These are phyloP conservation scores for Salvia hispanica DNA, from an alignment of 257 asterid species.

Conservation along the genomic window DNA sequence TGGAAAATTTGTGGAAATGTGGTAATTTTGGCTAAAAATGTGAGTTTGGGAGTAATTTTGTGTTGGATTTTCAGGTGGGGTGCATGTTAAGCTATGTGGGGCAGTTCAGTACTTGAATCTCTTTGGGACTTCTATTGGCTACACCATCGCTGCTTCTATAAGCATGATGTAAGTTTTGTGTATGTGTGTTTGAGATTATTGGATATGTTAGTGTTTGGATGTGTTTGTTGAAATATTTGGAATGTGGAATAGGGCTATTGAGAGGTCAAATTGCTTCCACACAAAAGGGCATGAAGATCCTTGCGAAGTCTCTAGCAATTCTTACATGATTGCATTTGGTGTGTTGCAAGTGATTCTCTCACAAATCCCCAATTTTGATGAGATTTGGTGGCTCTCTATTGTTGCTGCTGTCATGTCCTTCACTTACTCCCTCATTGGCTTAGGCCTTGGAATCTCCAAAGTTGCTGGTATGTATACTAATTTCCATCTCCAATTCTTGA, in stretches of 20 bases:
- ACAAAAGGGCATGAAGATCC: conserved; percentile 36
- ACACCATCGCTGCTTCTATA: conserved; percentile 51
- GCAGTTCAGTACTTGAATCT: conserved; percentile 48
- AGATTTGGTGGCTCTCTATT: conserved; percentile 85
- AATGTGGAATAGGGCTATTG: conserved; percentile 44
- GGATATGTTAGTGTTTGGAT: too few relatives aligned
- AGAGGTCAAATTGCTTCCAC: conserved; percentile 48
- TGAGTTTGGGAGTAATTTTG: background rate
- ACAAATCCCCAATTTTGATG: conserved; percentile 79
- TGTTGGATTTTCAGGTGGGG: conserved; percentile 43
- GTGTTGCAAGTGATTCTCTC: conserved; percentile 58
- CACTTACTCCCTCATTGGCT: conserved; percentile 74
- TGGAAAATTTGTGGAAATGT: background rate
- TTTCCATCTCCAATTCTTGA: background rate
- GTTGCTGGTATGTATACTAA: conserved; percentile 47
- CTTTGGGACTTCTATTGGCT: conserved; percentile 47
- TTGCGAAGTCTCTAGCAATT: conserved; percentile 55
- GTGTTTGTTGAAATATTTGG: background rate
- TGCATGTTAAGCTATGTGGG: conserved; percentile 45
- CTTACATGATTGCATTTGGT: conserved; percentile 72
- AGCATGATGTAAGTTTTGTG: conserved; percentile 45
- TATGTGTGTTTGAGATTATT: background rate
- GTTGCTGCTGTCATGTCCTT: conserved; percentile 85
- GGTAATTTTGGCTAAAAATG: background rate
- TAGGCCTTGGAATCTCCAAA: conserved; percentile 70